phyloP scores from a whole-genome alignment of 2,329 filamentous ascomycete genomes.

The Neofusicoccum kwambonambiense region DNA sequence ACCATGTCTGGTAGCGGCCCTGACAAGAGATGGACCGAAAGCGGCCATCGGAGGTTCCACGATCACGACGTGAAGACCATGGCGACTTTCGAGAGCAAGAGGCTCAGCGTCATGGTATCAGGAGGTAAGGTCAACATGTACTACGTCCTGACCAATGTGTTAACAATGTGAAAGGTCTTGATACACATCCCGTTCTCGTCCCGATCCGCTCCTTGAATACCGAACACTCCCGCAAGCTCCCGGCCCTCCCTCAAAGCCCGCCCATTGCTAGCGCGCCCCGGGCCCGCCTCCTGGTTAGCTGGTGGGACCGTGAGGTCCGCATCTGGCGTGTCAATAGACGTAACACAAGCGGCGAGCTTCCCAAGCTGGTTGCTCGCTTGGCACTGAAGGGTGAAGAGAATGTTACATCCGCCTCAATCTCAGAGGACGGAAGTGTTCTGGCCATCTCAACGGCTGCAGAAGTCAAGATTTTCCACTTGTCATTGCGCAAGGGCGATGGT shows the following conservation, averaged over 20 bases:
- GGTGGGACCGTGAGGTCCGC: constrained; percentile 86
- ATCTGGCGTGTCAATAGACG: constrained; percentile 69
- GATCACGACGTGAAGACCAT: constrained; percentile 94
- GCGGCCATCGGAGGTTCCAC: constrained; percentile 84
- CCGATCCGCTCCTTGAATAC: constrained; percentile 74
- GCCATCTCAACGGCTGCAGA: constrained; percentile 72
- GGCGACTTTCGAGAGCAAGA: constrained; percentile 80
- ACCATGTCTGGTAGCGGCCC: constrained; percentile 50
- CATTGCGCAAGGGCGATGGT: constrained; percentile 50
- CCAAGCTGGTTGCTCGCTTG: constrained; percentile 41
- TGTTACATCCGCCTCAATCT: constrained; percentile 74
- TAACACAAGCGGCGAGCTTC: constrained; percentile 43
- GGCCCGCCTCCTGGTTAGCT: constrained; percentile 77
- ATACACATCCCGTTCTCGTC: constrained; percentile 77
- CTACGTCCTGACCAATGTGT: constrained; percentile 27
- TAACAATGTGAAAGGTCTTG: constrained; percentile 61
- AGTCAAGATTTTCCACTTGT: constrained; percentile 74
- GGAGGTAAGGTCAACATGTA: constrained; percentile 63
- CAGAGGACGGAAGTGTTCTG: constrained; percentile 68
- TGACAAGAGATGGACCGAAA: constrained; percentile 68
- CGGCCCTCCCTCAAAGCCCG: constrained; percentile 78
- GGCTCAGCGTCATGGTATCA: constrained; percentile 83
- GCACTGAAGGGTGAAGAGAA: constrained; percentile 66
- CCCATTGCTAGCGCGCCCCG: constrained; percentile 70
- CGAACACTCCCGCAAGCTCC: constrained; percentile 78